Evolutionary conservation across 108 stramenopile species (phyloP), one percentile per base, ranked within the genome.

Genomic region (Cafeteria roenbergensis): DNA sequence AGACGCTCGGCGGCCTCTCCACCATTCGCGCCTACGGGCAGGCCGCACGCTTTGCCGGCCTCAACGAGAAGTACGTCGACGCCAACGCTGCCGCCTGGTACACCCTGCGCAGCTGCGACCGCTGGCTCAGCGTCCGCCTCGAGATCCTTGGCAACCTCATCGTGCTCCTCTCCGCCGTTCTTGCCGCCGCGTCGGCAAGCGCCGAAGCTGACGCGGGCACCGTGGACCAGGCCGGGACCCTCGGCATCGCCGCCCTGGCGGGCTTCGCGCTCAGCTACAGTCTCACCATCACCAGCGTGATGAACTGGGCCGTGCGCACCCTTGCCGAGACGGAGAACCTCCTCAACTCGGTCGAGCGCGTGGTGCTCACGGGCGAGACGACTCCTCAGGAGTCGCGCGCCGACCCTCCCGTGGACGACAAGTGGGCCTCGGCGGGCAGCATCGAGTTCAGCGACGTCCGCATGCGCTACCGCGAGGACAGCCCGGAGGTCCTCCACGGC

Each of bases 11-110:
- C 29, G 94, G 94, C 0, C 72, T 90, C 22, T 65, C 81, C 33
- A 90, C 91, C 54, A 91, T 95, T 60, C 82, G 94, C 20, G 91
- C 92, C 4, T 95, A 75, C 66, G 87, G 80, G 21, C 59, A 75
- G 37, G 56, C 70, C 3, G 64, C 66, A 12, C 66, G 76, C 30
- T 88, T 91, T 55, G 56, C 62, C 30, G 27, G 68, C 24, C 71
- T 77, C 37, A 85, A 86, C 75, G 82, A 86, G 52, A 53, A 33
- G 28, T 74, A 76, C 38, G 66, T 89, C 30, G 82, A 88, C 70
- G 33, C 48, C 71, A 87, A 85, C 63, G 82, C 78, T 35, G 72
- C 71, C 29, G 81, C 85, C 0, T 74, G 67, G 20, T 86, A 85
- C 65, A 68, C 72, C 66, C 84, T 84, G 70, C 85, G 81, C 68